These are phyloP conservation scores for Stagonosporopsis vannaccii DNA, from an alignment of 2,329 filamentous ascomycete species.

Conservation along the genomic window DNA sequence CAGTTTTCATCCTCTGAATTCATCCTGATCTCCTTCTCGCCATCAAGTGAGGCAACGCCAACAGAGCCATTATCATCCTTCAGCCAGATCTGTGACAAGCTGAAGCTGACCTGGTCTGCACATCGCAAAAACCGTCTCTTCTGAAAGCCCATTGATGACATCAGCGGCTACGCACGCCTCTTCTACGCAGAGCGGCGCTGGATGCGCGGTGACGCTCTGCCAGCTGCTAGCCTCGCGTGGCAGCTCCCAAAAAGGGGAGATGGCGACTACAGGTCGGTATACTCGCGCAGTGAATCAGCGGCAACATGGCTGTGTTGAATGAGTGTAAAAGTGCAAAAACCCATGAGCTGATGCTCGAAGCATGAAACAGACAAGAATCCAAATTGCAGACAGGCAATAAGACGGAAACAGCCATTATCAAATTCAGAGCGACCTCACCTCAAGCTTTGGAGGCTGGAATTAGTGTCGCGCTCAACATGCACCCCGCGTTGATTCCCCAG, in stretches of 20 bases:
- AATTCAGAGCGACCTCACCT: neutral
- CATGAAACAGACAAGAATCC: neutral
- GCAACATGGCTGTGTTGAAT: neutral
- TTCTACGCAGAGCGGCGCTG: neutral
- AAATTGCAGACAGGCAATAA: neutral
- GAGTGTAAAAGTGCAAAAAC: neutral
- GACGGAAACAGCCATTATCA: neutral
- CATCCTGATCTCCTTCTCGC: too few relatives aligned
- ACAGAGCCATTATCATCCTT: too few relatives aligned
- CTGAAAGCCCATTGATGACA: neutral
- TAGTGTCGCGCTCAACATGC: slow-evolving; percentile 1
- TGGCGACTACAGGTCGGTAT: neutral
- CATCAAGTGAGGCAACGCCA: too few relatives aligned
- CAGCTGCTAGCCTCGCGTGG: slow-evolving; percentile 1
- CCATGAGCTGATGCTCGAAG: neutral
- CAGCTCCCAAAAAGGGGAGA: slow-evolving; percentile 5
- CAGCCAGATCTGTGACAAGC: neutral
- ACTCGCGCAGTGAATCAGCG: neutral
- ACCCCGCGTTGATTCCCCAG: slow-evolving; percentile 14
- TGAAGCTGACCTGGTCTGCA: neutral
- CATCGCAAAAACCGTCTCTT: neutral
- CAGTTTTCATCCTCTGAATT: neutral
- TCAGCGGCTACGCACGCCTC: neutral
- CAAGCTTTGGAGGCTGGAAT: slow-evolving; percentile 8
- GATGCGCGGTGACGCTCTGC: neutral